Percentiles rank a stretch among this genome's conserved stretches.
phyloP scores from a whole-genome alignment of 495 filamentous ascomycete genomes.

The Hypomontagnella submonticulosa region DNA sequence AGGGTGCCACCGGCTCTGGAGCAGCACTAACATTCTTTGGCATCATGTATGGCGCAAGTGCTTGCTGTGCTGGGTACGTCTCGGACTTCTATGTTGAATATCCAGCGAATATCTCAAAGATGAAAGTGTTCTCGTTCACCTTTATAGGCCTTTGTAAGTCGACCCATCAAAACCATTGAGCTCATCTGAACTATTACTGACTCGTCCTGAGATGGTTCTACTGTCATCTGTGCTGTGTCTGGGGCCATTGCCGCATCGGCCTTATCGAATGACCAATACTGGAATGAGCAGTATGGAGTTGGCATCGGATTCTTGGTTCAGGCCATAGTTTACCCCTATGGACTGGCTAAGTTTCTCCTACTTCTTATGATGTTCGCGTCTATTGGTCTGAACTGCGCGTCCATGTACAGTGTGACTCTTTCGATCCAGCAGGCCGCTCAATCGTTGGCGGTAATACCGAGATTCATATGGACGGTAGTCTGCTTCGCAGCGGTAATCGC shows the following conservation, averaged over 20 bases:
- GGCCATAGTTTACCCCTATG: slow-evolving; percentile 63
- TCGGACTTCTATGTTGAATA: slow-evolving; percentile 73
- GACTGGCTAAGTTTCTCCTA: slow-evolving; percentile 69
- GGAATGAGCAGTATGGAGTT: slow-evolving; percentile 59
- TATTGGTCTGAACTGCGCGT: slow-evolving; percentile 57
- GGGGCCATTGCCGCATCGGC: slow-evolving; percentile 66
- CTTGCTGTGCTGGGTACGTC: slow-evolving; percentile 69
- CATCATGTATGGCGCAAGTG: slow-evolving; percentile 68
- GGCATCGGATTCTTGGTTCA: slow-evolving; percentile 71
- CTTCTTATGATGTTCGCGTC: slow-evolving; percentile 65
- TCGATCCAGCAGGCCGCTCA: slow-evolving; percentile 56
- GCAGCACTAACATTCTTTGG: slow-evolving; percentile 63
- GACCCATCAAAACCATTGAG: slow-evolving; percentile 44
- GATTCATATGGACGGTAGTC: slow-evolving; percentile 60
- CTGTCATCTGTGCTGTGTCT: slow-evolving; percentile 65
- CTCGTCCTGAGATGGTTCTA: slow-evolving; percentile 55
- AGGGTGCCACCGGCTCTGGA: slow-evolving; percentile 55
- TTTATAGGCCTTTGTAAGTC: slow-evolving; percentile 58
- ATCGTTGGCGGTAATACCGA: slow-evolving; percentile 53
- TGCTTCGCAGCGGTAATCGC: slow-evolving; percentile 56
- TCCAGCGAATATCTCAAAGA: slow-evolving; percentile 60
- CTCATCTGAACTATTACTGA: slow-evolving; percentile 40
- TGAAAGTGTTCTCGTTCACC: slow-evolving; percentile 64
- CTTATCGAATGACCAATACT: slow-evolving; percentile 59
- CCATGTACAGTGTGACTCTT: slow-evolving; percentile 59